Conservation (phyloP, 208 protist genomes). For the Herpetomonas tarakana region DNA sequence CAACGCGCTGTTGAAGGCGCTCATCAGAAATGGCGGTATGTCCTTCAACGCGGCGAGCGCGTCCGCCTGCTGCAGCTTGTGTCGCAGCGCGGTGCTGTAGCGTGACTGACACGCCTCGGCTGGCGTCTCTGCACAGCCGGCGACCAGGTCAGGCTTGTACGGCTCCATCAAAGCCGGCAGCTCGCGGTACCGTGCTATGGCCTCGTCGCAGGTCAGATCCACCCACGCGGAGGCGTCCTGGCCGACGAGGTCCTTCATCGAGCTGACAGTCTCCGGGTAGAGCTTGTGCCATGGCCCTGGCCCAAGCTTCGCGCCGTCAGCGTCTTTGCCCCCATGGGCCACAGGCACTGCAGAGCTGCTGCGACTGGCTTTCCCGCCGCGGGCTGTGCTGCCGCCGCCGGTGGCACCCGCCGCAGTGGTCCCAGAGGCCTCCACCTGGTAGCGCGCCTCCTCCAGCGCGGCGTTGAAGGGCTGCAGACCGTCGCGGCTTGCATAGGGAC, state of each 20-base stretch:
- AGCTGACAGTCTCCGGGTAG: conserved; percentile 71
- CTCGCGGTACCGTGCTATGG: conserved; percentile 53
- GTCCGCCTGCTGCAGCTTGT: conserved; percentile 70
- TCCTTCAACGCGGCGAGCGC: conserved; percentile 51
- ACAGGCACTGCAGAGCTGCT: neutral
- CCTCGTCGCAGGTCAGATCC: conserved; percentile 21
- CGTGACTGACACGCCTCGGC: conserved; percentile 61
- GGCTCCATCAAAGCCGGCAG: conserved; percentile 71
- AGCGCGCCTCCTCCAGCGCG: conserved; percentile 32
- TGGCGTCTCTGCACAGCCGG: conserved; percentile 61
- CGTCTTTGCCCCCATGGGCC: conserved; percentile 1
- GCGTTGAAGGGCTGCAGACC: conserved; percentile 28
- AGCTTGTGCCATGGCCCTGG: conserved; percentile 38
- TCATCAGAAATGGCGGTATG: conserved; percentile 87
- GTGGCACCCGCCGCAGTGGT: neutral
- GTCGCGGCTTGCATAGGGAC: conserved; percentile 56
- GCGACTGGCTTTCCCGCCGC: neutral
- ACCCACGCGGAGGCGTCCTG: conserved; percentile 35
- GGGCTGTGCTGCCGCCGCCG: neutral
- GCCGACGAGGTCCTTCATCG: conserved; percentile 51
- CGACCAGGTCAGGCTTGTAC: conserved; percentile 60
- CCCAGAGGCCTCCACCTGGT: conserved; percentile 6
- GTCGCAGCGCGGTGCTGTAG: conserved; percentile 81
- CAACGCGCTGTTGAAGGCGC: conserved; percentile 85
- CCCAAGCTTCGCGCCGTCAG: conserved; percentile 8